Base-by-base conservation (phyloP, 768 basidiomycete species). In the Solioccasus polychromus region DNA sequence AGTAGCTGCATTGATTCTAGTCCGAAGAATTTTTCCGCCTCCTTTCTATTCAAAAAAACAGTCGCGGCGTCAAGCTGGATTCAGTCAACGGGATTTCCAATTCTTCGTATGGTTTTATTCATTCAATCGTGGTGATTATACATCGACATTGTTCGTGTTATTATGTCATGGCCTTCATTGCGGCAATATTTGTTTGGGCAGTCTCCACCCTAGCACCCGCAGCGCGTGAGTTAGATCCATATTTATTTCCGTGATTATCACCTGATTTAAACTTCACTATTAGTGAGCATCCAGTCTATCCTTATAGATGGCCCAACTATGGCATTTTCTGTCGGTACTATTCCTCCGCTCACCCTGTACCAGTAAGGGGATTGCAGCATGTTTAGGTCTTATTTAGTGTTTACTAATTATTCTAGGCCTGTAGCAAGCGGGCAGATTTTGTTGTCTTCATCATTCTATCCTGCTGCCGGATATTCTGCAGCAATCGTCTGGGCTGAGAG, bases 11-110 rank as follows among this genome's bases (percentile, higher is more conserved):
- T 25, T 45, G 8, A 50, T 39, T 15, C 39, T 36, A 54, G 54
- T 50, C 52, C 8, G 54, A 55, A 39, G 54, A 55, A 39, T 54
- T 50, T 39, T 54, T 55, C 26, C 52, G 54, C n/a, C 48, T 55
- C 8, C 54, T 55, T 22, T 40, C 31, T 15, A 15, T 25, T 18
- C 32, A n/a, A 25, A 47, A 4, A 31, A 25, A 47, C n/a, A 25
- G n/a, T 31, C 24, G 11, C 1, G 45, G 54, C 10, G 32, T 50
- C n/a, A n/a, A 44, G 5, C 24, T 55, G 22, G 32, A 12, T n/a
- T 10, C 29, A 2, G 19, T 55, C 39, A 55, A 54, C 24, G 54
- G 39, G 14, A 55, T 54, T 44, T 55, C 54, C 19, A 50, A 35
- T 31, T 15, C 39, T 11, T 55, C 54, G 14, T 50, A 50, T 2